These are phyloP conservation scores for Paracoccidioides brasiliensis DNA, from an alignment of 2,329 filamentous ascomycete species.

Conservation along the genomic window DNA sequence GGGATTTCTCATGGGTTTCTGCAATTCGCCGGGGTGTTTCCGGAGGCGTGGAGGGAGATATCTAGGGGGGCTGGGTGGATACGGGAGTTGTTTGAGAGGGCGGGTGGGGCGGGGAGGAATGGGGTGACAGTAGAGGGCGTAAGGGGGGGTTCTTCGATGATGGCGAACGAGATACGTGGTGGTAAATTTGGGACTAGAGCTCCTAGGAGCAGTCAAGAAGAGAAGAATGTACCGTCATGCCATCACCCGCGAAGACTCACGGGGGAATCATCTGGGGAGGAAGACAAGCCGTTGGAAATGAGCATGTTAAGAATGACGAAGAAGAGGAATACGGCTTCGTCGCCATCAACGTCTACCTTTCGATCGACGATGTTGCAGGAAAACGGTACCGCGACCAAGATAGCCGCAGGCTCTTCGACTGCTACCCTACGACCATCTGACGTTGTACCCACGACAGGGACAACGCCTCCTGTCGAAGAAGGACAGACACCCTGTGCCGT, in stretches of 20 bases:
- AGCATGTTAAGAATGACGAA: constrained; percentile 38
- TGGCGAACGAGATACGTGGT: constrained; percentile 6
- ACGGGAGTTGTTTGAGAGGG: constrained; percentile 50
- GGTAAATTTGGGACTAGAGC: not conserved
- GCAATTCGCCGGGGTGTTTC: constrained; percentile 79
- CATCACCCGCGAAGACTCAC: constrained; percentile 37
- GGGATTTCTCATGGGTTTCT: constrained; percentile 89
- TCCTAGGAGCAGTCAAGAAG: constrained; percentile 1
- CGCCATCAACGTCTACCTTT: too few species aligned
- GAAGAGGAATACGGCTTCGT: too few species aligned
- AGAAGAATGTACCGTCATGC: constrained; percentile 13
- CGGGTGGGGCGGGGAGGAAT: constrained; percentile 28
- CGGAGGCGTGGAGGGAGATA: constrained; percentile 81
- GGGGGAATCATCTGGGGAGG: constrained; percentile 58
- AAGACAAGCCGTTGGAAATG: constrained; percentile 74
- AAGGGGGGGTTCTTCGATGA: constrained; percentile 14
- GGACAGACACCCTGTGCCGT: too few species aligned
- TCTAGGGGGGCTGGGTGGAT: constrained; percentile 71
- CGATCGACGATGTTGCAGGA: too few species aligned
- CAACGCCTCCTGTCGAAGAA: too few species aligned
- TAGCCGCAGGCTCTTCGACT: too few species aligned
- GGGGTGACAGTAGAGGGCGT: constrained; percentile 30
- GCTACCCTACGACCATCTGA: too few species aligned
- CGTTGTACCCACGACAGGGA: too few species aligned
- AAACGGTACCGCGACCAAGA: too few species aligned